A percentile compares a stretch with the other conserved stretches of the same genome.
Conservation (phyloP, 2,329 filamentous ascomycete species). For the Calonectria pseudoturangicola region DNA sequence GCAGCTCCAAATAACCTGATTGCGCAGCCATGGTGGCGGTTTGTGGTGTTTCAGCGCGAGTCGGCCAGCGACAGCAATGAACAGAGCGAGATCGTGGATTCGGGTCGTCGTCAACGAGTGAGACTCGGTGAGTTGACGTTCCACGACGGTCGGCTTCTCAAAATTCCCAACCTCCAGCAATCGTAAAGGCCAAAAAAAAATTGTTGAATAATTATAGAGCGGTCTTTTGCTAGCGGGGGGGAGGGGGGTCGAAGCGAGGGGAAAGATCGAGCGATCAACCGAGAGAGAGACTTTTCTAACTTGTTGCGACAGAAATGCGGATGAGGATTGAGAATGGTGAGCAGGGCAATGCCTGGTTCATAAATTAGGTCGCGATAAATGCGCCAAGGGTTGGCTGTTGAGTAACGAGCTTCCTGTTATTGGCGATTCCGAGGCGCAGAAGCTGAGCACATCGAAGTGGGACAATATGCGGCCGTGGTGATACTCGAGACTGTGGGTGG, state of each 20-base stretch:
- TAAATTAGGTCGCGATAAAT: slow-evolving; percentile 43
- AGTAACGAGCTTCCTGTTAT: neutral
- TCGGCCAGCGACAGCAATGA: slow-evolving; percentile 40
- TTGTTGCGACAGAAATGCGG: slow-evolving; percentile 50
- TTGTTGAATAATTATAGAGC: slow-evolving; percentile 59
- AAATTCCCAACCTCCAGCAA: slow-evolving; percentile 12
- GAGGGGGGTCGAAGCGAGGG: slow-evolving; percentile 60
- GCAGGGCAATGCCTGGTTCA: slow-evolving; percentile 45
- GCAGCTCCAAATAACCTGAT: slow-evolving; percentile 64
- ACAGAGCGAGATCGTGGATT: slow-evolving; percentile 37
- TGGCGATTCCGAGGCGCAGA: slow-evolving; percentile 12
- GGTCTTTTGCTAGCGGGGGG: slow-evolving; percentile 80
- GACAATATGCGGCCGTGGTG: slow-evolving; percentile 33
- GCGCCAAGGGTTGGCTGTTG: neutral
- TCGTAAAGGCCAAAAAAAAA: slow-evolving; percentile 30
- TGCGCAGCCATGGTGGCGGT: slow-evolving; percentile 61
- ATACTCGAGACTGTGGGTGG: slow-evolving; percentile 27
- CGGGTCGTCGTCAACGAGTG: neutral
- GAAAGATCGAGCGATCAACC: slow-evolving; percentile 44
- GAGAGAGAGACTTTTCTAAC: slow-evolving; percentile 40
- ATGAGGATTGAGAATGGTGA: slow-evolving; percentile 43
- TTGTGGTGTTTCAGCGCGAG: slow-evolving; percentile 41
- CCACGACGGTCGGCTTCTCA: slow-evolving; percentile 6
- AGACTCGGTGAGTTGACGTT: slow-evolving; percentile 21
- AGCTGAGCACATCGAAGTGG: slow-evolving; percentile 15